A percentile compares a stretch with the other conserved stretches of the same genome.
Evolutionary conservation across 2,329 filamentous ascomycete genomes (phyloP).

Genomic region (Xylaria polymorpha): DNA sequence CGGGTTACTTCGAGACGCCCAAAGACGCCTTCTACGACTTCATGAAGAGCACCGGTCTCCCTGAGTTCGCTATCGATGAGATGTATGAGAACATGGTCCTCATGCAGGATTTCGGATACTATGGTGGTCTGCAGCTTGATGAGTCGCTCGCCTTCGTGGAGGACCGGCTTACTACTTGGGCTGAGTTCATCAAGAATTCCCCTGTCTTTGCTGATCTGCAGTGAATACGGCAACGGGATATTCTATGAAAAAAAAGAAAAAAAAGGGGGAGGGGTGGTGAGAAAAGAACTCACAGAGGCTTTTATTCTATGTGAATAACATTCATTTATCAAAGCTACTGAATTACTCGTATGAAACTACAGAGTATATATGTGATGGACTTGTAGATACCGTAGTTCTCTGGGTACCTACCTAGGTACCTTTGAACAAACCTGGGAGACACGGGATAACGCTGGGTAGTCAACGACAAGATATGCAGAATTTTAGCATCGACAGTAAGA

Average conservation of each 20-base stretch:
- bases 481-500: too few species aligned
- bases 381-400: neutral
- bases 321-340: too few species aligned
- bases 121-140: conserved; percentile 57
- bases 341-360: neutral
- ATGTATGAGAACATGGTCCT: conserved; percentile 65
- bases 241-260: neutral
- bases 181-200: conserved; percentile 52
- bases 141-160: conserved; percentile 53
- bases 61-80: conserved; percentile 59
- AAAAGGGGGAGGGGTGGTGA: too few species aligned
- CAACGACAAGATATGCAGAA: too few species aligned
- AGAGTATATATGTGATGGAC: neutral
- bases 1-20: conserved; percentile 52
- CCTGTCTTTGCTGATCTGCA: conserved; percentile 53
- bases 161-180: conserved; percentile 57
- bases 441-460: too few species aligned
- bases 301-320: neutral
- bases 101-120: conserved; percentile 65
- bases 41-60: conserved; percentile 51
- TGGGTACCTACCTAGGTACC: too few species aligned
- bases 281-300: too few species aligned
- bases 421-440: too few species aligned
- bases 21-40: conserved; percentile 56
- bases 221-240: conserved; percentile 39